Evolutionary conservation across 768 basidiomycete species (phyloP).

Genomic region (Collybiopsis confluens): DNA sequence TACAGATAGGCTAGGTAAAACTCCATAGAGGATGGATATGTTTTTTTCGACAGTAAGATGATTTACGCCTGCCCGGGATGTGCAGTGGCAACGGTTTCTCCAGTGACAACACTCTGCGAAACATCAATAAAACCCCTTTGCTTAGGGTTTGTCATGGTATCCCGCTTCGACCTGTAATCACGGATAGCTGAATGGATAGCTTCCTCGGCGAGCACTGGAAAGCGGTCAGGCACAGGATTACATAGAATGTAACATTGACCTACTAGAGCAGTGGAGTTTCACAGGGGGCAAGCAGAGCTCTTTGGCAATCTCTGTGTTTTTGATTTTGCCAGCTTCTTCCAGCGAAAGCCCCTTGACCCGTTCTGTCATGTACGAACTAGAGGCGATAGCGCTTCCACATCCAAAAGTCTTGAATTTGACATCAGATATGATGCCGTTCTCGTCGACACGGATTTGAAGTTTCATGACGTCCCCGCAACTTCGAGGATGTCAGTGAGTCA

Average conservation of each 20-base stretch:
- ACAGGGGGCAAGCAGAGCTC: constrained; percentile 94
- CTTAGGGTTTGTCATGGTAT: constrained; percentile 42
- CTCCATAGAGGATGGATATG: neutral
- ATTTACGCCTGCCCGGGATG: constrained; percentile 32
- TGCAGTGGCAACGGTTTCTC: constrained; percentile 50
- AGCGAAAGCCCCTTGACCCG: constrained; percentile 91
- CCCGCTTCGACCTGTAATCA: constrained; percentile 87
- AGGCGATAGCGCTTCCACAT: constrained; percentile 97
- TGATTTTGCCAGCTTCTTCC: constrained; percentile 93
- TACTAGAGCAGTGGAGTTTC: constrained; percentile 93
- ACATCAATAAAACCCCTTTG: constrained; percentile 70
- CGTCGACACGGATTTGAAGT: constrained; percentile 96
- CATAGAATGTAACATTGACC: constrained; percentile 25
- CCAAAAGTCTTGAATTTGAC: constrained; percentile 99
- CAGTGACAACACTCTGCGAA: constrained; percentile 49
- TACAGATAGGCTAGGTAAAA: too few relatives aligned
- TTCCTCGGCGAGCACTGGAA: constrained; percentile 90
- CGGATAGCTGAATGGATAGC: constrained; percentile 98
- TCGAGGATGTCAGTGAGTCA: neutral
- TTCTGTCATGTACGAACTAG: constrained; percentile 98
- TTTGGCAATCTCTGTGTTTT: constrained; percentile 99
- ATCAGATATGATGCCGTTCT: constrained; percentile 91
- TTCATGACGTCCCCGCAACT: constrained; percentile 99
- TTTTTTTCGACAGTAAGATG: neutral
- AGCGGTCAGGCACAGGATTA: constrained; percentile 10